Evolutionary conservation across 768 basidiomycete species (phyloP).

Genomic region (Trametes meyenii): DNA sequence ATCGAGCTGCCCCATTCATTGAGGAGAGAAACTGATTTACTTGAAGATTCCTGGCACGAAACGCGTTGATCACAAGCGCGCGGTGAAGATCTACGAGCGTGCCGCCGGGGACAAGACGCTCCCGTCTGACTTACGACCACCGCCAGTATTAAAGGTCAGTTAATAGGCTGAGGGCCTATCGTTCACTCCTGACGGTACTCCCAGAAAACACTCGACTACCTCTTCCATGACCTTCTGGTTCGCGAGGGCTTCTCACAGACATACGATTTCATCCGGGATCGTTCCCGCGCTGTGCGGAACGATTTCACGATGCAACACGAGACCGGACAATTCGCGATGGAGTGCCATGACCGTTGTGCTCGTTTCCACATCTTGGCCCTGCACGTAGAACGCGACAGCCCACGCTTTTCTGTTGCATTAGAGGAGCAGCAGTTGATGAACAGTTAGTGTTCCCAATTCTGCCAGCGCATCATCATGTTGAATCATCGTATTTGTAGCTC

Average conservation of each 20-base stretch:
- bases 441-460: conserved; percentile 52
- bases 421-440: conserved; percentile 93
- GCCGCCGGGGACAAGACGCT: conserved; percentile 91
- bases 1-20: neutral
- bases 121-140: conserved; percentile 91
- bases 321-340: conserved; percentile 75
- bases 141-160: conserved; percentile 73
- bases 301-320: conserved; percentile 95
- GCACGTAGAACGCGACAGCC: conserved; percentile 60
- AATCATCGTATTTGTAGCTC: conserved; percentile 51
- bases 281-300: conserved; percentile 85
- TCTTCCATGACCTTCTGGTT: conserved; percentile 81
- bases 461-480: neutral
- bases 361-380: conserved; percentile 90
- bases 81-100: conserved; percentile 95
- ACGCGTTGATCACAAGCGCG: conserved; percentile 80
- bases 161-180: neutral
- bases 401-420: conserved; percentile 62
- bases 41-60: conserved; percentile 78
- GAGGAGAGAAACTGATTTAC: conserved; percentile 37
- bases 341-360: conserved; percentile 91
- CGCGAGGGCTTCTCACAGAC: conserved; percentile 69
- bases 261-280: conserved; percentile 88
- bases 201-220: conserved; percentile 87
- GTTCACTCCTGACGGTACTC: neutral